Evolutionary conservation across 2,329 filamentous ascomycete genomes (phyloP).

Genomic region (Sporothrix curviconia): DNA sequence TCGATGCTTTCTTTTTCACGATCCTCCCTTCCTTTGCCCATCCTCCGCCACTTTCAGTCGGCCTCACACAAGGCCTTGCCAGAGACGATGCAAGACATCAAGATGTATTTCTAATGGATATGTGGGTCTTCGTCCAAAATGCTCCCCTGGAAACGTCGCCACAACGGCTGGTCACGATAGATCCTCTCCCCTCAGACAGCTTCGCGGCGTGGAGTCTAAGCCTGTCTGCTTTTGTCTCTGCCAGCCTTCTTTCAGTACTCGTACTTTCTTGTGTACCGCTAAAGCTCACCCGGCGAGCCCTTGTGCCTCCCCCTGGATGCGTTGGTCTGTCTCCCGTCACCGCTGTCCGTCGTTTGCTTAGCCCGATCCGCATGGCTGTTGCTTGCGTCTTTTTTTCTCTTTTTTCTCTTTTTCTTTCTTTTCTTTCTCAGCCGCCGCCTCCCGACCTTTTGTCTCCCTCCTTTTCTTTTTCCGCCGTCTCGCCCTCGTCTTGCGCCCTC

Average conservation of each 20-base stretch:
- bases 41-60: not conserved
- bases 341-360: not conserved
- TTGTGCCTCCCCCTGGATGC: not conserved
- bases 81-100: not conserved
- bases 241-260: not conserved
- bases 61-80: not conserved
- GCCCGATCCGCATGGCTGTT: not conserved
- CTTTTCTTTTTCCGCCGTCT: not conserved
- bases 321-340: not conserved
- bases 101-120: not conserved
- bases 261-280: not conserved
- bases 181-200: not conserved
- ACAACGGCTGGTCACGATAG: not conserved
- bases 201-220: not conserved
- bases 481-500: not conserved
- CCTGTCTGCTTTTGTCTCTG: not conserved
- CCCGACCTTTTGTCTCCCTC: not conserved
- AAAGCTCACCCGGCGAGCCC: not conserved
- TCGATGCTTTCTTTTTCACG: not conserved
- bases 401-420: not conserved
- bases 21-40: not conserved
- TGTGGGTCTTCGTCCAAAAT: not conserved
- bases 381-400: not conserved
- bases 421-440: not conserved
- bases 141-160: not conserved